phyloP scores from a whole-genome alignment of 208 protist species.

The Porcisia hertigi region DNA sequence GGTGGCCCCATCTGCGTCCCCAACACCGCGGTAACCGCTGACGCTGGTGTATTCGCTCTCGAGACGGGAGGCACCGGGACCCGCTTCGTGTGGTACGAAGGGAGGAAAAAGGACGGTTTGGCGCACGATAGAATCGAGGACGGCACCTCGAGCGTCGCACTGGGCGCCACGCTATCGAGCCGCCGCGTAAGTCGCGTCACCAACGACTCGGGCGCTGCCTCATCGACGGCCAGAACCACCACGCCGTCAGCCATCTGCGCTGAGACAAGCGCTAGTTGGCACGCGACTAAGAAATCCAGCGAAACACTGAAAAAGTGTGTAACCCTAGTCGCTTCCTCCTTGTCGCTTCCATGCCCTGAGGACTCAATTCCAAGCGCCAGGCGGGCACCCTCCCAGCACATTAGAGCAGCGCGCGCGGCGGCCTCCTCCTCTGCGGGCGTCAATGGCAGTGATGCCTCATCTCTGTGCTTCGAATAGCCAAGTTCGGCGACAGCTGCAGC shows the following conservation, averaged over 20 bases:
- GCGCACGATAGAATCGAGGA: conserved; percentile 11
- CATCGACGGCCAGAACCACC: conserved; percentile 41
- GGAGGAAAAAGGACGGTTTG: conserved; percentile 35
- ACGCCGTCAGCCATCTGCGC: conserved; percentile 36
- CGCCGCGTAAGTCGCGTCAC: conserved; percentile 24
- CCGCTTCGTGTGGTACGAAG: conserved; percentile 24
- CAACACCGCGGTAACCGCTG: neutral
- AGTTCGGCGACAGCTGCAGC: neutral
- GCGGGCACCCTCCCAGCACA: conserved; percentile 35
- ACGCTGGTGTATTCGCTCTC: neutral
- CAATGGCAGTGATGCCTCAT: neutral
- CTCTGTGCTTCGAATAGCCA: neutral
- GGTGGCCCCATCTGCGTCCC: conserved; percentile 10
- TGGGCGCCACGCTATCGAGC: conserved; percentile 8
- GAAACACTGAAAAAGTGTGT: conserved; percentile 33
- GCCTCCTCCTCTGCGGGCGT: conserved; percentile 27
- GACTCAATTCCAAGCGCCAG: conserved; percentile 25
- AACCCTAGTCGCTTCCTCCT: neutral
- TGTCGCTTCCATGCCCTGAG: neutral
- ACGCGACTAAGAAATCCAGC: conserved; percentile 42
- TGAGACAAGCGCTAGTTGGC: conserved; percentile 40
- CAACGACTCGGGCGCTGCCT: conserved; percentile 14
- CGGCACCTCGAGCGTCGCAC: conserved; percentile 22
- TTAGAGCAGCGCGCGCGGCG: conserved; percentile 26
- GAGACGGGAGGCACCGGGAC: neutral